A percentile compares a stretch with the other conserved stretches of the same genome.
Conservation (phyloP, 164 flowering plant genomes). For the Magnolia changhungtana region DNA sequence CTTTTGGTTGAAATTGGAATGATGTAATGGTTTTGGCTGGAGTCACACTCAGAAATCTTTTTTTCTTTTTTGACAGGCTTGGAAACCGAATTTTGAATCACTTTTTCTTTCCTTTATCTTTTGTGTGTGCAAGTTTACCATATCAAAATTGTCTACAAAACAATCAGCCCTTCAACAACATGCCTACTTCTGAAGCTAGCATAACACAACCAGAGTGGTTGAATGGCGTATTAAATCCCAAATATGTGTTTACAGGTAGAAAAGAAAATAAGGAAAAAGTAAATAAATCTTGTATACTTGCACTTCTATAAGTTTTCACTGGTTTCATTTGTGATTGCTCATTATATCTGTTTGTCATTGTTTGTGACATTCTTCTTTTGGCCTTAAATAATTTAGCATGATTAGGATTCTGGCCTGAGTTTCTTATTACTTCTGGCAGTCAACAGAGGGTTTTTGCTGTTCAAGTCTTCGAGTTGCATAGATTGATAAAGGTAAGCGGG, state of each 20-base stretch:
- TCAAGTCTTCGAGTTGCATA: conserved; percentile 95
- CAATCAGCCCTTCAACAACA: no score
- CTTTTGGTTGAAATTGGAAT: no score
- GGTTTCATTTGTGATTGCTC: neutral
- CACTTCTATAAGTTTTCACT: neutral
- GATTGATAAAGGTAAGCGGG: conserved; percentile 62
- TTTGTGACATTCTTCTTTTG: neutral
- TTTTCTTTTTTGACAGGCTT: no score
- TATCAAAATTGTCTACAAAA: neutral
- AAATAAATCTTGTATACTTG: neutral
- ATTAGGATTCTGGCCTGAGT: neutral
- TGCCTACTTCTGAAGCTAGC: neutral
- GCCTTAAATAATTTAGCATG: neutral
- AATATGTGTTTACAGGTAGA: neutral
- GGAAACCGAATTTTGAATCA: neutral
- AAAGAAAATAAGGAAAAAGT: neutral
- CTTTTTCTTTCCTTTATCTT: neutral
- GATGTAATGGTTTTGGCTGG: no score
- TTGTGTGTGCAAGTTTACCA: neutral
- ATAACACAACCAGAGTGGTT: neutral
- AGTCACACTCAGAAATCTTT: no score
- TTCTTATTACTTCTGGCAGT: conserved; percentile 40
- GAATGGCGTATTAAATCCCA: no score
- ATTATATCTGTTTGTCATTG: neutral
- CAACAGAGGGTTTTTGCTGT: conserved; percentile 76